Conservation (phyloP, 208 protist species). For the Phytomonas francai region DNA sequence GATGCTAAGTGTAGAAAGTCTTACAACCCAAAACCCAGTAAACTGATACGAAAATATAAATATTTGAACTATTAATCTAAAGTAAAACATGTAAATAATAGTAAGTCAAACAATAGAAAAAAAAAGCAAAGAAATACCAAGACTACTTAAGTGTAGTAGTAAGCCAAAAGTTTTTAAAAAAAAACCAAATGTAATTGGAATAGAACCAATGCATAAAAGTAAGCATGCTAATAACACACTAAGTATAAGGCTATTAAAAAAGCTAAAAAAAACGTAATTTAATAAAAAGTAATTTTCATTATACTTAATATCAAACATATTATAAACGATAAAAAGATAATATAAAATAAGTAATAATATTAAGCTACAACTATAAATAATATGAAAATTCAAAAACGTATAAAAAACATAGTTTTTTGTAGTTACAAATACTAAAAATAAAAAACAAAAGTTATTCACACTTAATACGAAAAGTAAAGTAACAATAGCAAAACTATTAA, state of each 20-base stretch:
- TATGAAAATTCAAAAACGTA: constrained; percentile 85
- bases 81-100: constrained; percentile 88
- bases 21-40: constrained; percentile 77
- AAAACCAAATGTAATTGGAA: constrained; percentile 83
- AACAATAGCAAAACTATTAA: constrained; percentile 84
- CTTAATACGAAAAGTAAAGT: constrained; percentile 75
- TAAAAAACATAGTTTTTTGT: constrained; percentile 89
- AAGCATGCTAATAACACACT: constrained; percentile 60
- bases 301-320: constrained; percentile 87
- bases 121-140: constrained; percentile 68
- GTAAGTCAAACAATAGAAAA: constrained; percentile 74
- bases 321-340: constrained; percentile 86
- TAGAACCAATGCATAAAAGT: constrained; percentile 79
- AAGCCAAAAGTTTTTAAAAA: constrained; percentile 83
- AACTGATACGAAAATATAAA: constrained; percentile 89
- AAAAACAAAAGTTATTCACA: constrained; percentile 86
- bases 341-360: constrained; percentile 65
- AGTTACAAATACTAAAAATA: constrained; percentile 81
- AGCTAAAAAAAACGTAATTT: constrained; percentile 87
- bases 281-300: constrained; percentile 89
- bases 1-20: constrained; percentile 32
- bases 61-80: constrained; percentile 81
- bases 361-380: constrained; percentile 77
- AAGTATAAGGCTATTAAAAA: constrained; percentile 80
- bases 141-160: constrained; percentile 66